Conservation (phyloP, 2,329 filamentous ascomycete species). For the Ophiostoma sp. region DNA sequence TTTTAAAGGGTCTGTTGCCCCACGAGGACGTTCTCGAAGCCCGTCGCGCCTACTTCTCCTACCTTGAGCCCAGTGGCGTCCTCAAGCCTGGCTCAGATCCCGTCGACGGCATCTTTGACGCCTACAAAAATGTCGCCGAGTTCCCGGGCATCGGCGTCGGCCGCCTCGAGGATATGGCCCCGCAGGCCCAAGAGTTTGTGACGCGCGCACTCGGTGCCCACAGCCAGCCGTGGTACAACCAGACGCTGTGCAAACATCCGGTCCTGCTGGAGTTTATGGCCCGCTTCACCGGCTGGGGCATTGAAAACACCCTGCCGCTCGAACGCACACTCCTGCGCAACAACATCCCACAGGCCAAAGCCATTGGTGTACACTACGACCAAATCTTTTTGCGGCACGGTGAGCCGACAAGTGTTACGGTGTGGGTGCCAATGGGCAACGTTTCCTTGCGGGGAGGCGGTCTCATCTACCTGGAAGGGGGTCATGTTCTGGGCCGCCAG, state of each 20-base stretch:
- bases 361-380: conserved; percentile 62
- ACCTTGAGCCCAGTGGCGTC: conserved; percentile 56
- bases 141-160: conserved; percentile 58
- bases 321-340: conserved; percentile 55
- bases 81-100: conserved; percentile 53
- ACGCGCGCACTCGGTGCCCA: conserved; percentile 53
- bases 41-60: conserved; percentile 54
- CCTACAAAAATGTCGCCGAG: conserved; percentile 42
- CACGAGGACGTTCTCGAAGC: conserved; percentile 53
- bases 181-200: conserved; percentile 9
- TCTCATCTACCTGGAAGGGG: conserved; percentile 58
- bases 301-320: conserved; percentile 46
- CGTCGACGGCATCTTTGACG: conserved; percentile 56
- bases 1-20: conserved; percentile 56
- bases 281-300: conserved; percentile 54
- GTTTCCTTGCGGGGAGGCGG: conserved; percentile 56
- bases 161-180: conserved; percentile 40
- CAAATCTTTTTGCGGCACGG: conserved; percentile 59
- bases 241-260: conserved; percentile 56
- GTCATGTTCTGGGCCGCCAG: conserved; percentile 45
- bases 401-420: conserved; percentile 55
- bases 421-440: conserved; percentile 59
- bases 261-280: conserved; percentile 51
- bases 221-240: conserved; percentile 52
- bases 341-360: conserved; percentile 57